Conservation (phyloP, 176 grass and related monocot genomes). For the Bothriochloa decipiens region DNA sequence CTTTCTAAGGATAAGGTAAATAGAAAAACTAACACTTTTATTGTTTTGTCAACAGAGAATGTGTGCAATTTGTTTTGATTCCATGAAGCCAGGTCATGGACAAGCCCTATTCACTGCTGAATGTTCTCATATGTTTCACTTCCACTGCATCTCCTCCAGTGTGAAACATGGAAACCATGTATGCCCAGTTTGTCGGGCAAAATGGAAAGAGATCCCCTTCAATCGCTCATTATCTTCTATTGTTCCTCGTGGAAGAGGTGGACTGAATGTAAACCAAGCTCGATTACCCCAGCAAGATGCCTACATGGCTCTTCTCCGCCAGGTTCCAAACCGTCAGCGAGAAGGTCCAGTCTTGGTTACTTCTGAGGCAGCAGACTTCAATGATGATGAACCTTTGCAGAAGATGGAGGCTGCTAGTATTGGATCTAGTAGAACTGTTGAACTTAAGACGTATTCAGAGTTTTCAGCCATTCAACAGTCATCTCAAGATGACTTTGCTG, state of each 20-base stretch:
- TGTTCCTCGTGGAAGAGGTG: conserved; percentile 49
- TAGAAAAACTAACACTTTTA: conserved; percentile 13
- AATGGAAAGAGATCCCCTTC: conserved; percentile 96
- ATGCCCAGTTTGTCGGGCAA: conserved; percentile 90
- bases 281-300: conserved; percentile 57
- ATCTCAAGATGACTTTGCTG: conserved; percentile 63
- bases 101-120: conserved; percentile 97
- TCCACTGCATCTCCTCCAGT: conserved; percentile 92
- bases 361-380: conserved; percentile 68
- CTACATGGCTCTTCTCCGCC: conserved; percentile 56
- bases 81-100: conserved; percentile 84
- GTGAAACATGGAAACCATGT: conserved; percentile 91
- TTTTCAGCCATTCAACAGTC: conserved; percentile 62
- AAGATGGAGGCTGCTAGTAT: conserved; percentile 41
- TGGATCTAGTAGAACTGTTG: conserved; percentile 59
- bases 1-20: background rate
- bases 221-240: conserved; percentile 55
- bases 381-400: conserved; percentile 85
- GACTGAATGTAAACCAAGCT: conserved; percentile 49
- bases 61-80: conserved; percentile 86
- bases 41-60: conserved; percentile 65
- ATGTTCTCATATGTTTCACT: conserved; percentile 97
- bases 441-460: conserved; percentile 82
- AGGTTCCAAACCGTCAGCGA: conserved; percentile 49
- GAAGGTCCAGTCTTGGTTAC: conserved; percentile 41